A percentile compares a stretch with the other conserved stretches of the same genome.
These are phyloP conservation scores for Dendrobium huoshanense DNA, from an alignment of 106 monocot species.

Conservation along the genomic window DNA sequence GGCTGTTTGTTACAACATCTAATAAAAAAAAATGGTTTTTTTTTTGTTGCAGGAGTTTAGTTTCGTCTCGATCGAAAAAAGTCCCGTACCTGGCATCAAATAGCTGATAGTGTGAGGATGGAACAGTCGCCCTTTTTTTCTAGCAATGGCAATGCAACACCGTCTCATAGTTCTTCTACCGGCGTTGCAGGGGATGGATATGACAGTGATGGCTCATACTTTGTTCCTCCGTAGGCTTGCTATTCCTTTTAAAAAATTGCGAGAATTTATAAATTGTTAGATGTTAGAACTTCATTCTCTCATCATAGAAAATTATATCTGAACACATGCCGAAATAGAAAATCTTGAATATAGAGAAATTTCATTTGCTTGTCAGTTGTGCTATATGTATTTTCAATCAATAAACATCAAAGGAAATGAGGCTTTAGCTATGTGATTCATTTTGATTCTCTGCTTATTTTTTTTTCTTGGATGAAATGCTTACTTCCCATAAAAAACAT, in stretches of 20 bases:
- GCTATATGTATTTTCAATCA: not conserved
- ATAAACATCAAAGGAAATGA: not conserved
- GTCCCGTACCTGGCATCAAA: not conserved
- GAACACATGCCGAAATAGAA: not conserved
- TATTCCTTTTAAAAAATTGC: not conserved
- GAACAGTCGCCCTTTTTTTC: constrained; percentile 41
- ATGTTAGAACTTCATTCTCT: not conserved
- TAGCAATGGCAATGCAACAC: constrained; percentile 58
- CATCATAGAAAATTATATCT: not conserved
- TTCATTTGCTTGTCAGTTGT: not conserved
- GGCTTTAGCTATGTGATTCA: not conserved
- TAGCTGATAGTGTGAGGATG: constrained; percentile 24
- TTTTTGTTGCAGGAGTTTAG: constrained; percentile 1
- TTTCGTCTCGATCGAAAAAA: not conserved
- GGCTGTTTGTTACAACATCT: not conserved
- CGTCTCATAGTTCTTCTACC: constrained; percentile 33
- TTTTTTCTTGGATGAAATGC: not conserved
- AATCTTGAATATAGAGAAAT: not conserved
- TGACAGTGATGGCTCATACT: constrained; percentile 80
- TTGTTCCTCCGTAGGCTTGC: constrained; percentile 75
- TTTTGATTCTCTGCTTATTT: constrained; percentile 3
- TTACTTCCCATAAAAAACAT: not conserved
- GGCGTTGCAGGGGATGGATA: constrained; percentile 65
- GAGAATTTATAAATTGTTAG: not conserved
- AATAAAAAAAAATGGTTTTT: not conserved